These are phyloP conservation scores for Graphilbum fragrans DNA, from an alignment of 2,329 filamentous ascomycete species.

Conservation along the genomic window DNA sequence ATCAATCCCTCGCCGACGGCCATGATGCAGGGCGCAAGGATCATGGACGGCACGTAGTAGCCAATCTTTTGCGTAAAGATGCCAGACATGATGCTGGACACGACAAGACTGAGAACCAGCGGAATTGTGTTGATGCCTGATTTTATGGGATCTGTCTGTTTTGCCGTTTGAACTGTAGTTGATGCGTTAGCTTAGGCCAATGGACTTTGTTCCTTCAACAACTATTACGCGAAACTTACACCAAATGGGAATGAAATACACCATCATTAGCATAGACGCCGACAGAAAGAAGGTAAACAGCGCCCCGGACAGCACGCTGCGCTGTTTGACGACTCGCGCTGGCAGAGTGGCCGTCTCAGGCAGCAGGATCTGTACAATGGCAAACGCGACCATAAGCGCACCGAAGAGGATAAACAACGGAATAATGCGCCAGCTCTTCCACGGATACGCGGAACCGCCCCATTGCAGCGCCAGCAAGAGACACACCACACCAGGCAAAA, in stretches of 20 bases:
- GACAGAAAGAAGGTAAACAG: conserved; percentile 34
- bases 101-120: conserved; percentile 41
- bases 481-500: conserved; percentile 46
- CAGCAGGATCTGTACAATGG: conserved; percentile 37
- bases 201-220: too few relatives aligned
- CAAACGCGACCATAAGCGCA: conserved; percentile 32
- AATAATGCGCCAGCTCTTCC: conserved; percentile 40
- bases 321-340: conserved; percentile 37
- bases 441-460: conserved; percentile 42
- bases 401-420: conserved; percentile 39
- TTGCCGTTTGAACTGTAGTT: conserved; percentile 44
- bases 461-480: conserved; percentile 53
- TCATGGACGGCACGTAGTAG: conserved; percentile 48
- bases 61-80: conserved; percentile 37
- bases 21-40: conserved; percentile 35
- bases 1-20: conserved; percentile 43
- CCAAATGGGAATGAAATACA: conserved; percentile 44
- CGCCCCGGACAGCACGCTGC: conserved; percentile 37
- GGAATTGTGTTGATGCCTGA: conserved; percentile 47
- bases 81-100: conserved; percentile 37
- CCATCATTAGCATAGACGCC: conserved; percentile 38
- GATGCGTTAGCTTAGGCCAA: too few relatives aligned
- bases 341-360: conserved; percentile 46
- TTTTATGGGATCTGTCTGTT: conserved; percentile 36
- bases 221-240: too few relatives aligned